Evolutionary conservation across 495 filamentous ascomycete species (phyloP).

Genomic region (Penicillium atrosanguineum): DNA sequence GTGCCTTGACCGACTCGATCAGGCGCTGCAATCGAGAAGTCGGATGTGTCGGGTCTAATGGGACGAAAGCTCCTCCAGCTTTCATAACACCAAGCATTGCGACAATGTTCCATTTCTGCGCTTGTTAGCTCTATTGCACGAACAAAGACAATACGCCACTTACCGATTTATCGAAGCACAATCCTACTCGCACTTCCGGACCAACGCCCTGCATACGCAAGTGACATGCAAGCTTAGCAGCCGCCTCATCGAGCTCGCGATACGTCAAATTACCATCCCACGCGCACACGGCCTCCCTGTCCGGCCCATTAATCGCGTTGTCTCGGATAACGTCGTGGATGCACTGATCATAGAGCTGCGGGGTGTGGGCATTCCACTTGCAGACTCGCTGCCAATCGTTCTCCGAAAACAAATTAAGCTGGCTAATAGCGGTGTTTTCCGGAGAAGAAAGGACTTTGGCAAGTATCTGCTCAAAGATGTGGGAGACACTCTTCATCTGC

Average conservation of each 20-base stretch:
- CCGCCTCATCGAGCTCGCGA: constrained; percentile 47
- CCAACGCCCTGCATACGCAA: constrained; percentile 47
- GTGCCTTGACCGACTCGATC: constrained; percentile 37
- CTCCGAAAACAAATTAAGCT: constrained; percentile 37
- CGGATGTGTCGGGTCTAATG: constrained; percentile 57
- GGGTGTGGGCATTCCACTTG: constrained; percentile 35
- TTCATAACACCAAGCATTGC: constrained; percentile 58
- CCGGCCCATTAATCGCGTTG: constrained; percentile 35
- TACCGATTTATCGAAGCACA: constrained; percentile 60
- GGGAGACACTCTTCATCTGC: constrained; percentile 43
- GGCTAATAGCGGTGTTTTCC: constrained; percentile 29
- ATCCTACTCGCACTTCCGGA: constrained; percentile 47
- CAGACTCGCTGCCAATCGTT: constrained; percentile 42
- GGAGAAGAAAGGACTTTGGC: constrained; percentile 22
- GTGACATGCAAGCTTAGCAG: constrained; percentile 45
- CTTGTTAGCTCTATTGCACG: constrained; percentile 3
- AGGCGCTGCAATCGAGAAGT: constrained; percentile 45
- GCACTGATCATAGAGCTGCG: constrained; percentile 39
- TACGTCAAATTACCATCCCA: constrained; percentile 65
- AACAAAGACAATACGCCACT: constrained; percentile 12
- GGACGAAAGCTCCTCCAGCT: constrained; percentile 59
- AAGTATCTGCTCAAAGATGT: constrained; percentile 37
- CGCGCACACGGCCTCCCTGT: constrained; percentile 45
- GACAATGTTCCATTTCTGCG: constrained; percentile 52
- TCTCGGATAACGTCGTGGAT: constrained; percentile 53